These are phyloP conservation scores for Leishmania tropica DNA, from an alignment of 208 protist genomes.

Conservation along the genomic window DNA sequence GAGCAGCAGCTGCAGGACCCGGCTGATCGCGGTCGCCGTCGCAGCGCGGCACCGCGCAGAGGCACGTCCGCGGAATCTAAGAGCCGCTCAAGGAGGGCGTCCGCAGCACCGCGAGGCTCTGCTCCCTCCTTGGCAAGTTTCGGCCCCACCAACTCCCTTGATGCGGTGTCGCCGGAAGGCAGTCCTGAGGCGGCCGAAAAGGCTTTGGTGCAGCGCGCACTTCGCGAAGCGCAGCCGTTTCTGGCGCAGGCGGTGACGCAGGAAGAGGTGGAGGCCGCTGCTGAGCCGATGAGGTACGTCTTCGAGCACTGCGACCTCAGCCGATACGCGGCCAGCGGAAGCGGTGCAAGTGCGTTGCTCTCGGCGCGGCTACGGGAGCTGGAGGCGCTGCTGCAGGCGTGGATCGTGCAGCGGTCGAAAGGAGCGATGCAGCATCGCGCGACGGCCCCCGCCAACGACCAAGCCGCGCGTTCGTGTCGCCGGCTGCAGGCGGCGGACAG, in stretches of 20 bases:
- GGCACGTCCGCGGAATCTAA: neutral
- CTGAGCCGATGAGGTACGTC: slow-evolving; percentile 20
- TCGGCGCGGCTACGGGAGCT: slow-evolving; percentile 14
- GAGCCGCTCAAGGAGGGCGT: slow-evolving; percentile 6
- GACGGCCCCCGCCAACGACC: slow-evolving; percentile 14
- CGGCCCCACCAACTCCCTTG: slow-evolving; percentile 3
- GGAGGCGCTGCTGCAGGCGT: slow-evolving; percentile 12
- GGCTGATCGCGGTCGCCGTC: neutral
- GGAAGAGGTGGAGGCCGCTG: slow-evolving; percentile 18
- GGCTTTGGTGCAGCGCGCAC: slow-evolving; percentile 12
- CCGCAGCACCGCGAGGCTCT: neutral
- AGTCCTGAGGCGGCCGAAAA: slow-evolving; percentile 4
- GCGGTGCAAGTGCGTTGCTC: slow-evolving; percentile 17
- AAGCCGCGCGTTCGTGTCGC: slow-evolving; percentile 20
- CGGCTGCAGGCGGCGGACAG: slow-evolving; percentile 10
- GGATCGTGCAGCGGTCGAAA: slow-evolving; percentile 16
- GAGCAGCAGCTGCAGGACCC: neutral
- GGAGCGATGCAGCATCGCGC: slow-evolving; percentile 30
- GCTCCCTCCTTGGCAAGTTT: neutral
- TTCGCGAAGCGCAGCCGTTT: slow-evolving; percentile 2
- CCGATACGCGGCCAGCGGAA: slow-evolving; percentile 2
- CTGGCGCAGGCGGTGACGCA: slow-evolving; percentile 9
- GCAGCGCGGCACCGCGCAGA: neutral
- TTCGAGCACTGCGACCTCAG: slow-evolving; percentile 23
- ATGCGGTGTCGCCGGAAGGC: slow-evolving; percentile 1